Evolutionary conservation across 805 yeast genomes (phyloP), one percentile per base, ranked within the genome.

Genomic region (Cephaloascus fragrans): DNA sequence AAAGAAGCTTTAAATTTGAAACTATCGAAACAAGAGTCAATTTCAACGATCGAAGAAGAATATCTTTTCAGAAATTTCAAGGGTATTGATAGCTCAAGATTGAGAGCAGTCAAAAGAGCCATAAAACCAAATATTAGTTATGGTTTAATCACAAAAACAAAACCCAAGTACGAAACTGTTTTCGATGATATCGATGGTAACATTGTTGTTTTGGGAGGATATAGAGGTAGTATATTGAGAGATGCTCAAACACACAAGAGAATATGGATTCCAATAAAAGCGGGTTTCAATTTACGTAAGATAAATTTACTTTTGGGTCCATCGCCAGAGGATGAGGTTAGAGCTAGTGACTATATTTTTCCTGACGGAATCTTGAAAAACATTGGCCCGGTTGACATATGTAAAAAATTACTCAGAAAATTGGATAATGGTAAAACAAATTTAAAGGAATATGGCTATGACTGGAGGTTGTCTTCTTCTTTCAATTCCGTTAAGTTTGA

Each of bases 261-360:
- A 38, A 73, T 83, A 1, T 89, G 97, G 97, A 75, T 88, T 32
- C 96, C 97, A 1, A 52, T 83, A 4, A 82, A 83, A 49, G 96
- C 90, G 0, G 95, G 96, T 1, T 69, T 89, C 38, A 80, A 84
- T 47, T 62, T 87, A 20, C 64, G 80, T 17, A 83, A 78, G 49
- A 73, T 82, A 43, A 77, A 84, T 62, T 60, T 89, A 18, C 58
- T 76, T 10, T 62, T 89, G 17, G 95, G 95, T 0, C 90, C 94
- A 1, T 62, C 55, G 0, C 80, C 71, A 39, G 77, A 76, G 37
- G 95, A 83, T 52, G 96, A 89, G 57, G 32, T 58, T 3, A 55
- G 64, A 33, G 79, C 83, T 1, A 60, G 67, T 20, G 61, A 72
- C 18, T 53, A 52, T 16, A 69, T 87, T 4, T 71, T 70, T 44